Base-by-base conservation (phyloP, 345 rosid species). In the Euphorbia lathyris region DNA sequence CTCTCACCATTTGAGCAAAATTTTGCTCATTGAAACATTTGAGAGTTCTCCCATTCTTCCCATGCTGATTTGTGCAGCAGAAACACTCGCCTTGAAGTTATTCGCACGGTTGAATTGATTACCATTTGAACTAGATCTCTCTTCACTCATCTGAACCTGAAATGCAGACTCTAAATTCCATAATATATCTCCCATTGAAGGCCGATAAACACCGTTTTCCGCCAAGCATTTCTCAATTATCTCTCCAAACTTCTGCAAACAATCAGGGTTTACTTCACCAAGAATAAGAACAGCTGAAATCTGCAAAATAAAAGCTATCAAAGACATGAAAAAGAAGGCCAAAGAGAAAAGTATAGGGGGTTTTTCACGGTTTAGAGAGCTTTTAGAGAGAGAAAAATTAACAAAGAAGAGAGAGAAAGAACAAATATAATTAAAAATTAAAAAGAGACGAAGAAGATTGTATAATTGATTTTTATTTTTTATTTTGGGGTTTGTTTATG, bases 81-180 rank as follows among this genome's bases (percentile, higher is more conserved):
- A 75, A 1, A 53, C 52, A 1, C 74, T 74, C n/a, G 66, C 68
- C 61, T 84, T 81, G 29, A 63, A 53, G 42, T 66, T 67, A 34
- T 48, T 69, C n/a, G 19, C 66, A 40, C 65, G 68, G 68, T 68
- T 70, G 34, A 55, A 47, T 43, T 75, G 72, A 59, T 70, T 61
- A 0, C 59, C 29, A 12, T 55, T 45, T 5, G 32, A 47, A 56
- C 63, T 45, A 7, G 77, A 59, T 71, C 65, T 83, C 66, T 76
- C 85, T 3, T 78, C 82, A 43, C 74, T 76, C 2, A 79, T 76
- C 61, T 84, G 86, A 13, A 77, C 78, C 66, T 84, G 76, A 72
- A 89, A 86, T 48, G 87, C 76, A 22, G n/a, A 77, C 84, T 89
- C 95, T 65, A 87, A 63, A 72, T 89, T 89, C 95, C 91, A 87